phyloP scores from a whole-genome alignment of 2,329 filamentous ascomycete genomes.

The Trichoderma aggressivum region DNA sequence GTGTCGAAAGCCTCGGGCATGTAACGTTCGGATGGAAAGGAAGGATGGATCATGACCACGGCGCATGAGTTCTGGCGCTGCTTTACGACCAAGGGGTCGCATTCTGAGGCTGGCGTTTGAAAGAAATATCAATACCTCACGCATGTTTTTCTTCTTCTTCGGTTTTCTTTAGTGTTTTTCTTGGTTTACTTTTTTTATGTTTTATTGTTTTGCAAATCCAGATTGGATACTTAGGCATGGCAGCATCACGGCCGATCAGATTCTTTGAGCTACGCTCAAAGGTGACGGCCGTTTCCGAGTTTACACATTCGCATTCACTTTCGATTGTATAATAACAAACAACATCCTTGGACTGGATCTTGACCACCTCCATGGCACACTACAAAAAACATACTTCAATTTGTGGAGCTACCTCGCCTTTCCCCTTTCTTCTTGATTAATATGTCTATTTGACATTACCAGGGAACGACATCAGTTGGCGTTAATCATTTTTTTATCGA shows the following conservation, averaged over 20 bases:
- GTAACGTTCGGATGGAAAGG: not conserved
- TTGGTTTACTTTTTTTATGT: not conserved
- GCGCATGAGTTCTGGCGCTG: conserved; percentile 6
- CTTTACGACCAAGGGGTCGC: conserved; percentile 1
- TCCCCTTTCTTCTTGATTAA: not conserved
- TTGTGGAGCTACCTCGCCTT: not conserved
- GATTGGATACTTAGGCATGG: conserved; percentile 4
- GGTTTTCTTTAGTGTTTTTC: not conserved
- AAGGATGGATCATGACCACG: conserved; percentile 2
- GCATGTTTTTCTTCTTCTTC: not conserved
- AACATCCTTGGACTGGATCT: not conserved
- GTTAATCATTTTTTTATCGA: not conserved
- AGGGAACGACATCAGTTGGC: not conserved
- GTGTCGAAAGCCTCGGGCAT: not conserved
- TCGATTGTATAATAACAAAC: not conserved
- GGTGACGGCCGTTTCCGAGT: not conserved
- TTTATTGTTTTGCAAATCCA: not conserved
- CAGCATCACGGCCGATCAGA: not conserved
- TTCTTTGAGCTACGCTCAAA: not conserved
- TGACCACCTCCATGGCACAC: not conserved
- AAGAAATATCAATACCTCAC: conserved; percentile 1
- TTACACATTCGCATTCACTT: not conserved
- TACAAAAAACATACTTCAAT: not conserved
- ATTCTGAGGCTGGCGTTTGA: conserved; percentile 8
- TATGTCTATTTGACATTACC: not conserved